Evolutionary conservation across 2,329 filamentous ascomycete genomes (phyloP).

Genomic region (Penicillium sp.): DNA sequence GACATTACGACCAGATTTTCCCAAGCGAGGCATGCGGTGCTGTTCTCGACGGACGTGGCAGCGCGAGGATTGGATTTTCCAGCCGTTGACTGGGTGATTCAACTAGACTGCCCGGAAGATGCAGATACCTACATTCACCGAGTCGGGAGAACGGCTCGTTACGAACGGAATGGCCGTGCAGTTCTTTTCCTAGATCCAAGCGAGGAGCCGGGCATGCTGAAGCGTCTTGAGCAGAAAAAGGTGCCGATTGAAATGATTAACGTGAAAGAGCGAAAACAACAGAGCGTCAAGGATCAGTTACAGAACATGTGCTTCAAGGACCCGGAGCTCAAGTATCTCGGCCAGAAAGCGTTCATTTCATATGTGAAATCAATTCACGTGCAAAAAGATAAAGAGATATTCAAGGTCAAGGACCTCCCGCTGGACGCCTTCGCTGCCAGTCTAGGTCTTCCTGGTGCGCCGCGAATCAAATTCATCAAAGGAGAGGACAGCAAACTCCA

Average conservation of each 20-base stretch:
- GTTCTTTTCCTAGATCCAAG: conserved; percentile 89
- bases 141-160: conserved; percentile 90
- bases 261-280: conserved; percentile 83
- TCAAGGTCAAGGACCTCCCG: conserved; percentile 76
- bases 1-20: conserved; percentile 86
- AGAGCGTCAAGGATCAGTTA: conserved; percentile 75
- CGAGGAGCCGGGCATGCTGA: conserved; percentile 88
- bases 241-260: conserved; percentile 85
- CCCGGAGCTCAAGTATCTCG: conserved; percentile 87
- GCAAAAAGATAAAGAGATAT: conserved; percentile 88
- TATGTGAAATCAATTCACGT: conserved; percentile 82
- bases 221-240: conserved; percentile 79
- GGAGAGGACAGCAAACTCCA: conserved; percentile 79
- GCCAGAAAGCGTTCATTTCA: conserved; percentile 91
- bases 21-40: conserved; percentile 73
- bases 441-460: conserved; percentile 83
- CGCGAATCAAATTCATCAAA: conserved; percentile 89
- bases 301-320: conserved; percentile 97
- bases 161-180: conserved; percentile 79
- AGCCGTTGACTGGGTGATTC: conserved; percentile 97
- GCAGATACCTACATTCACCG: conserved; percentile 97
- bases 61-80: conserved; percentile 94
- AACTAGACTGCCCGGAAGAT: conserved; percentile 94
- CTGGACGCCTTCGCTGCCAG: conserved; percentile 82
- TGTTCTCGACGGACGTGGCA: conserved; percentile 94